Base-by-base conservation (phyloP, 257 asterid species). In the Solanum paucissectum region DNA sequence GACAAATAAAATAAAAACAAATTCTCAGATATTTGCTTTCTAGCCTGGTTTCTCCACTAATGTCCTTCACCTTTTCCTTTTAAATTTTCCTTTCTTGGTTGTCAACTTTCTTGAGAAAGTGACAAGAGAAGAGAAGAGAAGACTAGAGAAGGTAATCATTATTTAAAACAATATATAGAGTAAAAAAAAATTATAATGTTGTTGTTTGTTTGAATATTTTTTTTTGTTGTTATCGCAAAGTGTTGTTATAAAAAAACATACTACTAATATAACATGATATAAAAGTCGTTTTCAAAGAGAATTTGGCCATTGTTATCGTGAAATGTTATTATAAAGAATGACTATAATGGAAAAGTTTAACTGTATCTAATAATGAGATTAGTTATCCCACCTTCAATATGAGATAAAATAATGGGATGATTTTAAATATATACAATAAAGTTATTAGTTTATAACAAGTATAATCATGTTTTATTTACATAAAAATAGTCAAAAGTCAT, bases 31-130 rank as follows among this genome's bases (percentile, higher is more conserved):
- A 34, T 72, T 52, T 84, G 84, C 88, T 87, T 44, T 75, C 75
- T 83, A 25, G 88, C 87, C 88, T 64, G 91, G 88, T 87, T 84
- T 85, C 73, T 84, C 71, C 89, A 87, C 86, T 76, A 4, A 21
- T 77, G 81, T 76, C 81, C 86, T 74, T 62, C 18, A 33, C 8
- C 66, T 86, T 89, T 88, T 46, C 86, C 86, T 62, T 74, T 76
- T 76, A 38, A 33, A 3, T 76, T 76, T 81, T 81, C 14, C 68
- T 40, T 87, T 27, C 21, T 4, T 36, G 44, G n/a, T 21, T 83
- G 86, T 87, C 86, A 18, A 84, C 72, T 75, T 71, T 83, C 42
- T 86, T 75, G 12, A n/a, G 84, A 9, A 83, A 72, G 82, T 62
- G 91, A 89, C 88, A 73, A 87, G 75, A 38, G 38, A 60, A 87